A percentile compares a stretch with the other conserved stretches of the same genome.
Evolutionary conservation across 83 land plant genomes (phyloP).

Genomic region (Thuja plicata): DNA sequence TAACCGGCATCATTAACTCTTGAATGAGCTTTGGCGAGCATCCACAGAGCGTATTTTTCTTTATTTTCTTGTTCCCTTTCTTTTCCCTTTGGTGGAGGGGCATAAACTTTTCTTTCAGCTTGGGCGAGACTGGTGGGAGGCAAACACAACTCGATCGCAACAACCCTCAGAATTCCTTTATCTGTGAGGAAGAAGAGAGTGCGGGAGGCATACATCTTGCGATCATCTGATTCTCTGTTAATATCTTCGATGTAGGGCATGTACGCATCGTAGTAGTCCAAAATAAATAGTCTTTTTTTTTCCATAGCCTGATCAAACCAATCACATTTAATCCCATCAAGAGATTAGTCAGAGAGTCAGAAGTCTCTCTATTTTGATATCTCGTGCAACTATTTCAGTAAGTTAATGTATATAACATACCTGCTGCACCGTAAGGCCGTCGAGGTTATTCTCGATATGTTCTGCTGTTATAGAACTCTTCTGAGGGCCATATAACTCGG

Average conservation of each 20-base stretch:
- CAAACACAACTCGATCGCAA: constrained; percentile 25
- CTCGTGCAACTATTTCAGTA: not conserved
- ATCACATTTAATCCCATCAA: constrained; percentile 5
- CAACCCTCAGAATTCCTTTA: constrained; percentile 48
- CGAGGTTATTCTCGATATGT: constrained; percentile 29
- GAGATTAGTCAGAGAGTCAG: not conserved
- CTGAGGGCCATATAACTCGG: constrained; percentile 34
- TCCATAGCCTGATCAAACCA: constrained; percentile 58
- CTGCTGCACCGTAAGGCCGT: constrained; percentile 46
- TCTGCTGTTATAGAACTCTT: constrained; percentile 33
- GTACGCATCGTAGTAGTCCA: constrained; percentile 54
- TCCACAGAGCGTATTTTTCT: constrained; percentile 45
- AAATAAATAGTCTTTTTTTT: constrained; percentile 31
- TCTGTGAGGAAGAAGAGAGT: not conserved
- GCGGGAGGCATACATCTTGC: not conserved
- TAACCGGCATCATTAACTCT: constrained; percentile 53
- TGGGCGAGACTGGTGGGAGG: constrained; percentile 51
- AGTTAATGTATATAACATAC: constrained; percentile 47
- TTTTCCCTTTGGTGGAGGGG: constrained; percentile 26
- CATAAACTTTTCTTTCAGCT: constrained; percentile 74
- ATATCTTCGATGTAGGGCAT: constrained; percentile 40
- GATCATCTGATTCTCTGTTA: constrained; percentile 16
- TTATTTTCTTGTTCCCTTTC: not conserved
- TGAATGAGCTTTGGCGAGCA: constrained; percentile 61
- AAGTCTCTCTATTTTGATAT: not conserved